Base-by-base conservation (phyloP, 805 yeast species). In the Lipomyces anomalus region DNA sequence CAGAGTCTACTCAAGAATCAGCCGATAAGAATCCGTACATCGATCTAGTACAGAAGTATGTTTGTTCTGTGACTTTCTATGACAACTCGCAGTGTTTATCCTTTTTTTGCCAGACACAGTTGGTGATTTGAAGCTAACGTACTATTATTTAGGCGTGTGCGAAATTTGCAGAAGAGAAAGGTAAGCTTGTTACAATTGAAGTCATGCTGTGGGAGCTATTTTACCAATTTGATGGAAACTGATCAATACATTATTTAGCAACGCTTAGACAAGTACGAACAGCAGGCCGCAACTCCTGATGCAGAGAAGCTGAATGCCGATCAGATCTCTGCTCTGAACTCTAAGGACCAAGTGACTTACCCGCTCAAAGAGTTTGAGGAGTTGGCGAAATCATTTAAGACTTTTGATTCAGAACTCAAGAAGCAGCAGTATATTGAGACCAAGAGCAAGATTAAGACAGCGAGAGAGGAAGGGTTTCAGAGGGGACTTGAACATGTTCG, bases 151-250 rank as follows among this genome's bases (percentile, higher is more conserved):
- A 56, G 58, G 50, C 63, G 69, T 4, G 56, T 65, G 38, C 66
- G 69, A 33, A 66, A 66, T 49, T 57, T 66, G 16, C 62, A 55
- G 40, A 66, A 66, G 48, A 60, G 68, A 35, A 64, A 64, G 54
- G 50, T 46, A 42, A 6, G 36, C n/a, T 13, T 9, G 43, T 33
- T 17, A 13, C 26, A n/a, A 26, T 35, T 6, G 13, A 6, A 20
- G 28, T 30, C 6, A 9, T 28, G 17, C 17, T 18, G 30, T 13
- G 11, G 30, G 30, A 9, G 30, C 30, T 26, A 13, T 9, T 13
- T 9, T 26, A 13, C 9, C 30, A n/a, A n/a, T n/a, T n/a, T 17
- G 22, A 5, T 21, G n/a, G 36, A 11, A 21, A 23, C 9, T 24
- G 35, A 20, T 30, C 36, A 35, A 35, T 21, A 4, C 13, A 5